Conservation (phyloP, 1,284 basidiomycete species). For the Mycena sp. region DNA sequence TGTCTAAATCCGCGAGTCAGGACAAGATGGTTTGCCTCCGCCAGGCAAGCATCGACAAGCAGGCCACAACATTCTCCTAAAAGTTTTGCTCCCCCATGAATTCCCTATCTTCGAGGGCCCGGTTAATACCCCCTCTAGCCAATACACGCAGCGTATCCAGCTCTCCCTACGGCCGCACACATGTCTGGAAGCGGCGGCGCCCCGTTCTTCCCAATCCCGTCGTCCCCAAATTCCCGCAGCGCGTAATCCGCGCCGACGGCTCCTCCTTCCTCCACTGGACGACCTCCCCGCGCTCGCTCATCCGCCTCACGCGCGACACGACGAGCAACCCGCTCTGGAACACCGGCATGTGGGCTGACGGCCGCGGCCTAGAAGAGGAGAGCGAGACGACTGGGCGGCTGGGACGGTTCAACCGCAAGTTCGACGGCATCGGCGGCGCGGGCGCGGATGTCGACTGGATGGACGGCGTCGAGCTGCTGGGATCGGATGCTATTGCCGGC, state of each 20-base stretch:
- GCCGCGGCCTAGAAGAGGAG: slow-evolving; percentile 72
- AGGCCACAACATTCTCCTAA: no score
- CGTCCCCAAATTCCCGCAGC: slow-evolving; percentile 86
- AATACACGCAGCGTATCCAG: no score
- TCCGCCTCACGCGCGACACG: slow-evolving; percentile 83
- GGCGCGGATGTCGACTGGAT: slow-evolving; percentile 58
- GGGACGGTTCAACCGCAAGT: slow-evolving; percentile 82
- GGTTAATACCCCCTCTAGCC: no score
- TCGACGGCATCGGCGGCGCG: slow-evolving; percentile 65
- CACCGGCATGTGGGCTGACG: slow-evolving; percentile 65
- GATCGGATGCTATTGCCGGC: slow-evolving; percentile 21
- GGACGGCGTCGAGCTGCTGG: slow-evolving; percentile 43
- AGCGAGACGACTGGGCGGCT: slow-evolving; percentile 78
- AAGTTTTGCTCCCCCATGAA: no score
- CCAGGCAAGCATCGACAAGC: no score
- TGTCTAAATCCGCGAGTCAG: no score
- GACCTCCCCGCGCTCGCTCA: slow-evolving; percentile 81
- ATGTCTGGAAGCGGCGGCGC: slow-evolving; percentile 75
- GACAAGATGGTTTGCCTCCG: no score
- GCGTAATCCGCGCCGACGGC: slow-evolving; percentile 86
- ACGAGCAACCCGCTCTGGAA: slow-evolving; percentile 89
- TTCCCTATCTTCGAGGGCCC: no score
- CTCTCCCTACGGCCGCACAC: slow-evolving; percentile 80
- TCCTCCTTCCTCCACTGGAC: slow-evolving; percentile 87
- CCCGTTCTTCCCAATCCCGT: slow-evolving; percentile 80